Base-by-base conservation (phyloP, 805 yeast species). In the Pichia nakasei region DNA sequence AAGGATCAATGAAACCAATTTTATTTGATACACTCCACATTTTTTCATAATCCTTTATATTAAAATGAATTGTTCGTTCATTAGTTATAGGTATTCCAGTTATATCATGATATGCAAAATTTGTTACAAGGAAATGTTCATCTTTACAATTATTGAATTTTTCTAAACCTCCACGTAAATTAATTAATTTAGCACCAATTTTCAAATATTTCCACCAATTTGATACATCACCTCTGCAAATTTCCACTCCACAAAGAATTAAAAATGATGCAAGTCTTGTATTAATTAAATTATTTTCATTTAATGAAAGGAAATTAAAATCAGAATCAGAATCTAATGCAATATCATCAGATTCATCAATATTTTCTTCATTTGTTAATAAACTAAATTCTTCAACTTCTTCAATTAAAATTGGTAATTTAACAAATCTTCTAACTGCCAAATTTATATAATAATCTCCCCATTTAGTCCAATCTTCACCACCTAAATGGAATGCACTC, bases 41-140 rank as follows among this genome's bases (percentile, higher is more conserved):
- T 20, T 66, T 60, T 35, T 78, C 75, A 59, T 84, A 84, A 37
- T 78, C 80, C 19, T 69, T 66, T 20, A 76, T 64, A 0, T 81
- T 72, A 57, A 85, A 83, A 51, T 81, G 80, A 1, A 86, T 73
- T 2, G 82, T 81, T 37, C 85, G 63, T 34, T 77, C 75, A 43
- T 72, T 67, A 1, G 75, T 69, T 1, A 77, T 70, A 11, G 82
- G 73, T 38, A 80, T 73, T 1, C 89, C 76, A 49, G 82, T 67
- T 27, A 85, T 72, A 57, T 85, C 94, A 58, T 85, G 93, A 57
- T 85, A 85, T 1, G 87, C 86, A 62, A 82, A 85, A 60, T 80
- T 84, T 9, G 86, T 76, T 19, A 82, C 75, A 41, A 85, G 66
- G 82, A 89, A 85, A 48, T 80, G 77, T 50, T 79, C 76, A 50